phyloP scores from a whole-genome alignment of 306 rosid genomes.

The Cercis canadensis region DNA sequence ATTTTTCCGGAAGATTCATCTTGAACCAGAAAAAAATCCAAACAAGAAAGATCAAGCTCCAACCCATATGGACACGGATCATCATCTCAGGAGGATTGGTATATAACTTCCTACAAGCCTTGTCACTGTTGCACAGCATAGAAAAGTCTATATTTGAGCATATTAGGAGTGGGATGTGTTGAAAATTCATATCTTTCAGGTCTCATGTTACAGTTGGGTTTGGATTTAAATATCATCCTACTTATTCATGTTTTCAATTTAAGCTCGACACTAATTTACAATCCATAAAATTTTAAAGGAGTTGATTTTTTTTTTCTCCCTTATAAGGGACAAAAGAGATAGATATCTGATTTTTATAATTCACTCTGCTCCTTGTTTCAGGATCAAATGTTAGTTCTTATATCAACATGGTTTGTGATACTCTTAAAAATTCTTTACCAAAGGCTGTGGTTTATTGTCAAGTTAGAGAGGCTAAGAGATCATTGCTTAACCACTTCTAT shows the following conservation, averaged over 20 bases:
- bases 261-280: slow-evolving; percentile 22
- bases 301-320: not conserved
- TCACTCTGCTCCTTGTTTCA: slow-evolving; percentile 48
- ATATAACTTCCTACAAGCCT: slow-evolving; percentile 40
- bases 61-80: slow-evolving; percentile 68
- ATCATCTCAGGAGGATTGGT: slow-evolving; percentile 91
- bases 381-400: slow-evolving; percentile 91
- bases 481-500: slow-evolving; percentile 79
- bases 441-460: slow-evolving; percentile 99
- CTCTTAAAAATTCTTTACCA: slow-evolving; percentile 84
- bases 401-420: slow-evolving; percentile 85
- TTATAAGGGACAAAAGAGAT: not conserved
- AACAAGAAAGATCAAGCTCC: slow-evolving; percentile 45
- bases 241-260: slow-evolving; percentile 18
- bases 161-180: not conserved
- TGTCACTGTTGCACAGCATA: slow-evolving; percentile 7
- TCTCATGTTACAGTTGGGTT: slow-evolving; percentile 5
- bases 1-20: slow-evolving; percentile 84
- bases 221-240: slow-evolving; percentile 13
- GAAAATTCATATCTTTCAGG: not conserved
- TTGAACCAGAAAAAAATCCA: slow-evolving; percentile 74
- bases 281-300: slow-evolving; percentile 17
- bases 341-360: slow-evolving; percentile 11
- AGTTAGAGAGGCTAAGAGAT: slow-evolving; percentile 99
- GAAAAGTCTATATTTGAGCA: slow-evolving; percentile 15